Conservation (phyloP, 2,329 filamentous ascomycete genomes). For the Sarocladiaceae sp. region DNA sequence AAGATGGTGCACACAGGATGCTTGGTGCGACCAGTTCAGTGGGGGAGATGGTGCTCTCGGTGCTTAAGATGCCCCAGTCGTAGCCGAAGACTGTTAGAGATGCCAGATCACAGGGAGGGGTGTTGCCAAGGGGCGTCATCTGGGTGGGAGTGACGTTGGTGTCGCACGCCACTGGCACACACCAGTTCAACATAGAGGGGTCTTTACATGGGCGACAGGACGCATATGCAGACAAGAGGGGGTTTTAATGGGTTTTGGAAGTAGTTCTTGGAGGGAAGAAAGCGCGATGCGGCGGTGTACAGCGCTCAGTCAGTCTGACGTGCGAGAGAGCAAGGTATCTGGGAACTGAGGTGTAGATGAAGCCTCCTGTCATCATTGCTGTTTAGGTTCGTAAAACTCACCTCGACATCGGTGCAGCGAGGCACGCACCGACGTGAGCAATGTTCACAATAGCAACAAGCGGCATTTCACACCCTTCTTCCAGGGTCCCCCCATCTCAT, state of each 20-base stretch:
- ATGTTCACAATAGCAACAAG: neutral
- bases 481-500: neutral
- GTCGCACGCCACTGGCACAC: neutral
- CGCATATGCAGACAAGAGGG: neutral
- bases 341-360: too few species aligned
- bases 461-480: neutral
- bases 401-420: neutral
- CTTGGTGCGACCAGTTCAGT: neutral
- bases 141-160: constrained; percentile 1
- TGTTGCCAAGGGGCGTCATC: constrained; percentile 8
- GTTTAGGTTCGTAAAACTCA: neutral
- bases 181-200: neutral
- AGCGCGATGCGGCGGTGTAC: neutral
- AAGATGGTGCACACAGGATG: neutral
- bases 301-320: neutral
- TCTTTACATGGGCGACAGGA: neutral
- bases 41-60: neutral
- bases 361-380: too few species aligned
- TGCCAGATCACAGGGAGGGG: too few species aligned
- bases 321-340: too few species aligned
- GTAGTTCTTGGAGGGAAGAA: neutral
- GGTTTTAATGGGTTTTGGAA: neutral
- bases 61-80: neutral
- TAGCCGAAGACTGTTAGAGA: too few species aligned
- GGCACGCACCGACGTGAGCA: neutral